Percentiles rank a stretch among this genome's conserved stretches.
Evolutionary conservation across 176 grass and related monocot genomes (phyloP).

Genomic region (Musa acuminata): DNA sequence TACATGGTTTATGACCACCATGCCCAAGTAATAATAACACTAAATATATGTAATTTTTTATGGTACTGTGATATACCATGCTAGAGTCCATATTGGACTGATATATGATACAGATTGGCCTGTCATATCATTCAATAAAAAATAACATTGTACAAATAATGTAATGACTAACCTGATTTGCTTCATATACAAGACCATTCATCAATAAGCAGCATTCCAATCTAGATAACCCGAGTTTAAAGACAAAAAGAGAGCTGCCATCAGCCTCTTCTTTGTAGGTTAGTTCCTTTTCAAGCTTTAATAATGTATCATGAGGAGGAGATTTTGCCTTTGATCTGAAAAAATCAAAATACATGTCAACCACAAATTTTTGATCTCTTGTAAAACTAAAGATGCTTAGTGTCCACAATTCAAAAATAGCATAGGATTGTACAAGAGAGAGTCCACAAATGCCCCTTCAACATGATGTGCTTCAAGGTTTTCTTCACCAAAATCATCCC

Average conservation of each 20-base stretch:
- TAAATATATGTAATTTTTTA: too few relatives aligned
- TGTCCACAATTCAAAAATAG: background rate
- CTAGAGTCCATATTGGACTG: background rate
- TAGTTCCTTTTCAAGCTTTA: slow-evolving; percentile 63
- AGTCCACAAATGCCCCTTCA: slow-evolving; percentile 89
- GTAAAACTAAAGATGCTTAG: slow-evolving; percentile 1
- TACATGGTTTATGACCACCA: too few relatives aligned
- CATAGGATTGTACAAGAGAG: slow-evolving; percentile 49
- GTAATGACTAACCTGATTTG: slow-evolving; percentile 58
- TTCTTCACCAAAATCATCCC: slow-evolving; percentile 66
- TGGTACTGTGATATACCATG: too few relatives aligned
- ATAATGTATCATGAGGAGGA: slow-evolving; percentile 80
- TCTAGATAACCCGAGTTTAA: slow-evolving; percentile 78
- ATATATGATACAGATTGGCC: background rate
- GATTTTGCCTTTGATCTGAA: slow-evolving; percentile 78
- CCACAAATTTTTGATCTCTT: background rate
- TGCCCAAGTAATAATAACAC: too few relatives aligned
- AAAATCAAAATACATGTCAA: slow-evolving; percentile 19
- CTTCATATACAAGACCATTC: slow-evolving; percentile 90
- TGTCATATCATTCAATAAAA: background rate
- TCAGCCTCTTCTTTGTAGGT: slow-evolving; percentile 61
- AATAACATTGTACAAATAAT: background rate
- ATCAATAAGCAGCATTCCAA: slow-evolving; percentile 75
- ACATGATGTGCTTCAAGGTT: slow-evolving; percentile 63
- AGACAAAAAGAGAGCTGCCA: slow-evolving; percentile 75